A percentile compares a stretch with the other conserved stretches of the same genome.
Conservation (phyloP, 805 yeast species). For the Ogataea ganodermae region DNA sequence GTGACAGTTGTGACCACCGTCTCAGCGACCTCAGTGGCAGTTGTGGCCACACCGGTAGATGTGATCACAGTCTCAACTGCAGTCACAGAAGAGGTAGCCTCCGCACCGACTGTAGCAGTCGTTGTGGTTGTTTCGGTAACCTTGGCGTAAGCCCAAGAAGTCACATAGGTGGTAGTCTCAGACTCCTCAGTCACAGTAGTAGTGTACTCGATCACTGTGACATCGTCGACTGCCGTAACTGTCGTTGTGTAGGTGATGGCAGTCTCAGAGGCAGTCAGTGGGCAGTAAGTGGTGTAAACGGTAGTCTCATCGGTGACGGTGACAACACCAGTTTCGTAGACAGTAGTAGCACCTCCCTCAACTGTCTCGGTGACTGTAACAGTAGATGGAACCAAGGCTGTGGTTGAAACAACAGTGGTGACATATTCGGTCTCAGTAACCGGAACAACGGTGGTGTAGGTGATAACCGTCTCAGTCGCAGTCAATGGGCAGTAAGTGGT, state of each 20-base stretch:
- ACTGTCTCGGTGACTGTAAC: conserved; percentile 23
- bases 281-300: conserved; percentile 8
- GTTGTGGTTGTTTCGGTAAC: conserved; percentile 5
- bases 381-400: conserved; percentile 11
- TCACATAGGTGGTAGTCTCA: conserved; percentile 6
- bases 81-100: conserved; percentile 4
- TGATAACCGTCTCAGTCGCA: conserved; percentile 14
- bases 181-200: conserved; percentile 18
- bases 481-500: conserved; percentile 40
- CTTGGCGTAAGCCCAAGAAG: conserved; percentile 6
- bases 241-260: conserved; percentile 10
- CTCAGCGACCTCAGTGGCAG: conserved; percentile 13
- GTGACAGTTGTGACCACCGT: background rate
- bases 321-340: conserved; percentile 25
- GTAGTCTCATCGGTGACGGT: conserved; percentile 20
- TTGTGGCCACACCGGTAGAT: conserved; percentile 17
- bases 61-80: conserved; percentile 2
- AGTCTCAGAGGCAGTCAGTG: conserved; percentile 13
- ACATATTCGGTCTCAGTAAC: conserved; percentile 11
- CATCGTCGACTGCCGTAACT: conserved; percentile 2
- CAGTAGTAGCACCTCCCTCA: conserved; percentile 10
- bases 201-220: conserved; percentile 9
- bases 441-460: conserved; percentile 18
- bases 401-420: conserved; percentile 16
- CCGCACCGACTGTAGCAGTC: conserved; percentile 11